These are phyloP conservation scores for Hanseniaspora uvarum DNA, from an alignment of 1,139 yeast genomes.

Conservation along the genomic window DNA sequence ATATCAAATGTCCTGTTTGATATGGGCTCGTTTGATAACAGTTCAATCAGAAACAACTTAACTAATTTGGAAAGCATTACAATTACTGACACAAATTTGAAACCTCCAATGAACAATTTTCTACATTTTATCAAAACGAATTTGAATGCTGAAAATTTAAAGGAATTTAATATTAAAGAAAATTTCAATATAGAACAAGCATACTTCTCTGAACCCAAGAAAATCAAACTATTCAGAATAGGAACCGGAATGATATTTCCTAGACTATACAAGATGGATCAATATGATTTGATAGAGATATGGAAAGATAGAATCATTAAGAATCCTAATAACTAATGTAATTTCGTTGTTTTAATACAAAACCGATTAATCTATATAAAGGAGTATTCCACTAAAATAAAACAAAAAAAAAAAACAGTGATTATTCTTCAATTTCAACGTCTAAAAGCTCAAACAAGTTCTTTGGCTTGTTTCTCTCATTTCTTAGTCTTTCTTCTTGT, in stretches of 20 bases:
- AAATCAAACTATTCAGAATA: slow-evolving; percentile 17
- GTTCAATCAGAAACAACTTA: neutral
- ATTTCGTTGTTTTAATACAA: neutral
- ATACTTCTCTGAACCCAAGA: slow-evolving; percentile 3
- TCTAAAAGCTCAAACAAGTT: slow-evolving; percentile 43
- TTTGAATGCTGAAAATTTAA: neutral
- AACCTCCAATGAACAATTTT: slow-evolving; percentile 6
- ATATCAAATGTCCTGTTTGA: slow-evolving; percentile 4
- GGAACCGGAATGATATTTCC: slow-evolving; percentile 17
- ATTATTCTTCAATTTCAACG: slow-evolving; percentile 36
- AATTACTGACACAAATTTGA: slow-evolving; percentile 7
- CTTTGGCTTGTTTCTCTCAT: slow-evolving; percentile 20
- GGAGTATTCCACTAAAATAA: neutral
- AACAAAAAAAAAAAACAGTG: neutral
- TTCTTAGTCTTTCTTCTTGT: slow-evolving; percentile 17
- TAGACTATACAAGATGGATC: slow-evolving; percentile 20
- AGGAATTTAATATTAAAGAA: slow-evolving; percentile 14
- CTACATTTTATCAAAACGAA: slow-evolving; percentile 7
- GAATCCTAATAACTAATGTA: neutral
- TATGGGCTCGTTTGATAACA: neutral
- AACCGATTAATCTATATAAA: neutral
- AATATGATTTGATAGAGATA: slow-evolving; percentile 25
- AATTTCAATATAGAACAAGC: neutral
- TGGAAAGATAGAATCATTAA: slow-evolving; percentile 9
- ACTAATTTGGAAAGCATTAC: neutral